Conservation (phyloP, 106 monocot species). For the Dendrobium officinale region DNA sequence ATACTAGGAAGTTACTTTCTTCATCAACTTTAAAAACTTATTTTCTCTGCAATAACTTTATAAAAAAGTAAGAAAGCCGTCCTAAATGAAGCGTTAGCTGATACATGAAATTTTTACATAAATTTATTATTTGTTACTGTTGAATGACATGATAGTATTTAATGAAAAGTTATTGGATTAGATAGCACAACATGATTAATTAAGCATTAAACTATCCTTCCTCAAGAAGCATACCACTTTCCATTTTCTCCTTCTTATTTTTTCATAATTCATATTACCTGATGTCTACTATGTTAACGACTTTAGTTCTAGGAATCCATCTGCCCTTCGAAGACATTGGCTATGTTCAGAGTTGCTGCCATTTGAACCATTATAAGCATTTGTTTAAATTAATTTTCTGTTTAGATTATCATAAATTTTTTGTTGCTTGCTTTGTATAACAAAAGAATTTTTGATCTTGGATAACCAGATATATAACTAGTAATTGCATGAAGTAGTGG, state of each 20-base stretch:
- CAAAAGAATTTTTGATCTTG: neutral
- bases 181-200: neutral
- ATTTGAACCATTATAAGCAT: neutral
- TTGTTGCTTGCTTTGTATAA: neutral
- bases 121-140: neutral
- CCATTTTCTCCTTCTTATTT: neutral
- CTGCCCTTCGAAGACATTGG: too few relatives aligned
- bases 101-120: neutral
- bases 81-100: neutral
- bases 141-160: neutral
- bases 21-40: too few relatives aligned
- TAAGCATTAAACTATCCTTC: neutral
- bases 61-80: too few relatives aligned
- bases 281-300: neutral
- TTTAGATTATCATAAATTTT: neutral
- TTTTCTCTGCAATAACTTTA: too few relatives aligned
- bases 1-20: too few relatives aligned
- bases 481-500: neutral
- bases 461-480: neutral
- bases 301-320: too few relatives aligned
- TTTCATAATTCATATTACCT: neutral
- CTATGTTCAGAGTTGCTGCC: neutral
- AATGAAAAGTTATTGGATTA: neutral
- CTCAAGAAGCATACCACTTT: neutral
- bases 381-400: neutral